These are phyloP conservation scores for Friedmanniomyces simplex DNA, from an alignment of 495 filamentous ascomycete species.

Conservation along the genomic window DNA sequence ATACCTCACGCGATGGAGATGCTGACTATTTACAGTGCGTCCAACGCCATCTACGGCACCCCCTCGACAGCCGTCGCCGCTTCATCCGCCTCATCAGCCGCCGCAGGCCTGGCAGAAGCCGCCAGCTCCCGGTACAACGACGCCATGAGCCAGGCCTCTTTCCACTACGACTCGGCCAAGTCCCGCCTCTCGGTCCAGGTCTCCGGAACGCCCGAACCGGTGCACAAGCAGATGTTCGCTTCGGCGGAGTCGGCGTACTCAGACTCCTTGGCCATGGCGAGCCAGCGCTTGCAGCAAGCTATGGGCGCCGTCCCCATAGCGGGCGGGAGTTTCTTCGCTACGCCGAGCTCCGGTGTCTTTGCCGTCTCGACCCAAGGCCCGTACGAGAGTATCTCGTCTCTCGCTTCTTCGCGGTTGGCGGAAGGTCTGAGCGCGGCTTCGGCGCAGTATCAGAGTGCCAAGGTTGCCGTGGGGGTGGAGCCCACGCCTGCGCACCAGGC, in stretches of 20 bases:
- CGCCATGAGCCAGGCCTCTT: conserved; percentile 49
- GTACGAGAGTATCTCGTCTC: conserved; percentile 48
- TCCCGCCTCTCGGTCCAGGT: conserved; percentile 55
- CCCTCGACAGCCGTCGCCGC: conserved; percentile 29
- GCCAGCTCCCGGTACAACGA: conserved; percentile 52
- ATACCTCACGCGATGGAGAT: not conserved
- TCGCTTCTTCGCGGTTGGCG: conserved; percentile 53
- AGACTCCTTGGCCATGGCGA: conserved; percentile 51
- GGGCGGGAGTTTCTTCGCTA: conserved; percentile 9
- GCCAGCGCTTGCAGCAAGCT: conserved; percentile 43
- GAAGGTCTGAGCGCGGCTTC: conserved; percentile 56
- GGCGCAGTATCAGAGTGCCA: conserved; percentile 51
- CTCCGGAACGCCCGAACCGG: conserved; percentile 52
- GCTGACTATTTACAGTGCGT: conserved; percentile 35
- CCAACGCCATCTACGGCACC: conserved; percentile 52
- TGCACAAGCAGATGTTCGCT: conserved; percentile 51
- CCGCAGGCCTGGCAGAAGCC: conserved; percentile 32
- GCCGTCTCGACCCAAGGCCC: conserved; percentile 35
- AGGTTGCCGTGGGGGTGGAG: conserved; percentile 47
- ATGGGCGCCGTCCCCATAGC: conserved; percentile 31
- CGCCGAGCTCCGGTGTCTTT: conserved; percentile 21
- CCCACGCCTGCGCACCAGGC: conserved; percentile 45
- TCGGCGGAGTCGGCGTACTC: conserved; percentile 62
- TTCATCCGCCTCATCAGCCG: conserved; percentile 3
- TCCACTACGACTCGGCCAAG: conserved; percentile 56